These are phyloP conservation scores for Persicaria maculosa DNA, from an alignment of 148 eudicot genomes.

Conservation along the genomic window DNA sequence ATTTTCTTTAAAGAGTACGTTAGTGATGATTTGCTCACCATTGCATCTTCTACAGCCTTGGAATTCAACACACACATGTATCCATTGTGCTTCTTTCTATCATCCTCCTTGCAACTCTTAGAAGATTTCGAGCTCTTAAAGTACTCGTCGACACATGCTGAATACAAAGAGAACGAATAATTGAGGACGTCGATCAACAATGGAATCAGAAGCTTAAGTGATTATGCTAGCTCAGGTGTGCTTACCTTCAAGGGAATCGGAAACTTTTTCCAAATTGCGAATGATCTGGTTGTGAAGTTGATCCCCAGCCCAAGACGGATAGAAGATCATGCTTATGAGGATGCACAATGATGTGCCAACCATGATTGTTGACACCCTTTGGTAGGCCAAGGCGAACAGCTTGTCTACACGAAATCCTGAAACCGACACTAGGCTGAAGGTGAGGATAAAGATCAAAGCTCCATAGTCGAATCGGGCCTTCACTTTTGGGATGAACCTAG, in stretches of 20 bases:
- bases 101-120: slow-evolving; percentile 23
- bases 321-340: slow-evolving; percentile 49
- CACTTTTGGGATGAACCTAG: slow-evolving; percentile 72
- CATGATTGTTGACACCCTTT: slow-evolving; percentile 55
- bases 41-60: slow-evolving; percentile 64
- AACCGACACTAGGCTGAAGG: slow-evolving; percentile 74
- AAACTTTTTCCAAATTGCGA: slow-evolving; percentile 61
- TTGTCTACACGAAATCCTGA: slow-evolving; percentile 82
- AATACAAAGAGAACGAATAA: not conserved
- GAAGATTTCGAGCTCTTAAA: slow-evolving; percentile 32
- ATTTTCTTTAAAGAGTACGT: not conserved
- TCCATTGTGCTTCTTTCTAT: slow-evolving; percentile 36
- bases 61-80: slow-evolving; percentile 74
- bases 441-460: slow-evolving; percentile 82
- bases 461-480: slow-evolving; percentile 86
- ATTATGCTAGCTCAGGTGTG: not conserved
- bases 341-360: slow-evolving; percentile 76
- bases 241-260: slow-evolving; percentile 66
- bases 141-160: slow-evolving; percentile 60
- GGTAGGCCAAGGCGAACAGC: slow-evolving; percentile 55
- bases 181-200: not conserved
- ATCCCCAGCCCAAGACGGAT: slow-evolving; percentile 82
- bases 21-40: slow-evolving; percentile 35
- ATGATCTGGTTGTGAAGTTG: slow-evolving; percentile 56
- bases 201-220: too few relatives aligned